Percentiles rank a stretch among this genome's conserved stretches.
Conservation (phyloP, 768 basidiomycete genomes). For the Kwoniella mangroviensis region DNA sequence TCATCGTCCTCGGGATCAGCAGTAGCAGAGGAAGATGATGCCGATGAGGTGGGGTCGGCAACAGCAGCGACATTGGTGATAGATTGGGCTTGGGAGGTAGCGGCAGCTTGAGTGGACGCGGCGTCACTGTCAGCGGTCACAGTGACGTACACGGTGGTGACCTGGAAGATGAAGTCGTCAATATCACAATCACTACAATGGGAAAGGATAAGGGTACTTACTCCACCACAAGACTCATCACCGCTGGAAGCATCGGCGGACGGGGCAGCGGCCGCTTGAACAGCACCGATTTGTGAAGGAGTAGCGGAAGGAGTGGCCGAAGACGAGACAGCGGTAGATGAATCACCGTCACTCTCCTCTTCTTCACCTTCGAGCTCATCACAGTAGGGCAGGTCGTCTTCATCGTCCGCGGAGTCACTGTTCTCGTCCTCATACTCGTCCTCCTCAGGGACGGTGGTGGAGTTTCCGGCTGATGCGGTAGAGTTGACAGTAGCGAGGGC, state of each 20-base stretch:
- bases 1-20: conserved; percentile 3
- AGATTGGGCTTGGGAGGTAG: conserved; percentile 3
- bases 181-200: neutral
- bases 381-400: conserved; percentile 28
- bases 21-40: conserved; percentile 7
- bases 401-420: conserved; percentile 16
- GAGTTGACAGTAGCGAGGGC: neutral
- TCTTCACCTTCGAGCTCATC: conserved; percentile 22
- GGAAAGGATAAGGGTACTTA: conserved; percentile 19
- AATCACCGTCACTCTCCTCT: neutral
- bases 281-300: conserved; percentile 15
- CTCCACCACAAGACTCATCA: conserved; percentile 31
- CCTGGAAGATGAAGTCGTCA: conserved; percentile 19
- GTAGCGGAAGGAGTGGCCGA: conserved; percentile 6
- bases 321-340: neutral
- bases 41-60: conserved; percentile 6
- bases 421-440: conserved; percentile 20
- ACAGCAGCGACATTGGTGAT: conserved; percentile 17
- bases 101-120: conserved; percentile 1
- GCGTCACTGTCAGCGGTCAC: conserved; percentile 24
- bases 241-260: neutral
- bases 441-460: neutral
- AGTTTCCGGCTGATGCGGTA: neutral
- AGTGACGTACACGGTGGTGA: conserved; percentile 40
- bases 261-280: conserved; percentile 13